Evolutionary conservation across 768 basidiomycete species (phyloP).

Genomic region (Tulasnella sp.): DNA sequence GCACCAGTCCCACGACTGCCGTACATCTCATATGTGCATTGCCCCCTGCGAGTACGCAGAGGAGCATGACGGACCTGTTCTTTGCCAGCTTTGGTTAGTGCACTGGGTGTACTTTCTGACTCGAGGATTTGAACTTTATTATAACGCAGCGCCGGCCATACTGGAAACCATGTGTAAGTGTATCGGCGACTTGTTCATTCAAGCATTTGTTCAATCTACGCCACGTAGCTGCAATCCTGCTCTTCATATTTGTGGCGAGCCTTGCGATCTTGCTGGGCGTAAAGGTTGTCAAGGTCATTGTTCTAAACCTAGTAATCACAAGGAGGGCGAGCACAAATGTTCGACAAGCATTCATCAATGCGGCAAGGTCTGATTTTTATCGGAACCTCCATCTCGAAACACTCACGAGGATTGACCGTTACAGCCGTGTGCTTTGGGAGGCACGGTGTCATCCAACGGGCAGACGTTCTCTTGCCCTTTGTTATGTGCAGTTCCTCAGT

Average conservation of each 20-base stretch:
- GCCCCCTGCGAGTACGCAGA: conserved; percentile 52
- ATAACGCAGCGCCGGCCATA: conserved; percentile 58
- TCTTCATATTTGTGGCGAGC: conserved; percentile 58
- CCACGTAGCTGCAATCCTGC: conserved; percentile 55
- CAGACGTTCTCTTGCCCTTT: conserved; percentile 50
- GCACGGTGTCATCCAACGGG: conserved; percentile 41
- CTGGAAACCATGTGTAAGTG: conserved; percentile 58
- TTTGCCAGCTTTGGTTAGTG: conserved; percentile 56
- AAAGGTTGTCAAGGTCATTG: conserved; percentile 59
- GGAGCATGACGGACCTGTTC: conserved; percentile 41
- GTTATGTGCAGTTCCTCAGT: conserved; percentile 44
- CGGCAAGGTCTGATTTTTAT: conserved; percentile 48
- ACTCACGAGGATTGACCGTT: not conserved
- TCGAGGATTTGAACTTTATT: not conserved
- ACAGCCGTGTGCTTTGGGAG: conserved; percentile 51
- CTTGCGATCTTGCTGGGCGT: conserved; percentile 52
- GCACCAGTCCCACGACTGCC: conserved; percentile 52
- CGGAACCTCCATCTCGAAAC: not conserved
- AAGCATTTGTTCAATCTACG: too few species aligned
- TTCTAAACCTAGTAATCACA: conserved; percentile 56
- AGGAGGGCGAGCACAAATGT: conserved; percentile 57
- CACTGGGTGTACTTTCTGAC: not conserved
- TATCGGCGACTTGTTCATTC: not conserved
- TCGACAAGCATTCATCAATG: conserved; percentile 59
- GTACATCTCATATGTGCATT: conserved; percentile 54